Conservation (phyloP, 2,329 filamentous ascomycete genomes). For the Erysiphe pulchra region DNA sequence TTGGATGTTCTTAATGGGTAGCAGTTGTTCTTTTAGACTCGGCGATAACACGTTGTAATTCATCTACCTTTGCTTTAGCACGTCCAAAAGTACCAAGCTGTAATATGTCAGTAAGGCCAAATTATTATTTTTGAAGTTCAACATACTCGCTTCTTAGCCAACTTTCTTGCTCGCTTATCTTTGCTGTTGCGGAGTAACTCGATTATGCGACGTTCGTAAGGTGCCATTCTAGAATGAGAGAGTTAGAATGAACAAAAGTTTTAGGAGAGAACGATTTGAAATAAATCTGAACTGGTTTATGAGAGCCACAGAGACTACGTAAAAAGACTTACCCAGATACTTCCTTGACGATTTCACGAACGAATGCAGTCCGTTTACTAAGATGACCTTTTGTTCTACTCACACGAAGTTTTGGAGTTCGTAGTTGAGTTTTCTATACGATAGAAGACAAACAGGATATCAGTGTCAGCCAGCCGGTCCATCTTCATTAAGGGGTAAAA, state of each 20-base stretch:
- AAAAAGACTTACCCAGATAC: constrained; percentile 51
- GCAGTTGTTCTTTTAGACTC: constrained; percentile 45
- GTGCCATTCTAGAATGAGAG: constrained; percentile 37
- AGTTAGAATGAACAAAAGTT: background rate
- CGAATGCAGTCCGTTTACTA: constrained; percentile 91
- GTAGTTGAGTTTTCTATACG: constrained; percentile 55
- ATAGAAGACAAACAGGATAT: constrained; percentile 3
- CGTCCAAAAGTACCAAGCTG: constrained; percentile 95
- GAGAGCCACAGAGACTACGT: too few relatives aligned
- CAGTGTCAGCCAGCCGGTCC: constrained; percentile 19
- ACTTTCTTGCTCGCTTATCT: constrained; percentile 97
- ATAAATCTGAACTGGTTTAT: too few relatives aligned
- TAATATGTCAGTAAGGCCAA: background rate
- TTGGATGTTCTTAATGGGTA: background rate
- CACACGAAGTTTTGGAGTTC: constrained; percentile 53
- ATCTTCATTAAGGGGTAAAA: constrained; percentile 11
- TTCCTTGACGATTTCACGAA: constrained; percentile 94
- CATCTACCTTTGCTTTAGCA: constrained; percentile 98
- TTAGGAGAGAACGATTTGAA: constrained; percentile 8
- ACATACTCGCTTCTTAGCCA: constrained; percentile 94
- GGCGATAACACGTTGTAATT: constrained; percentile 93
- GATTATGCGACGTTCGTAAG: constrained; percentile 96
- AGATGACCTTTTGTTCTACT: constrained; percentile 82
- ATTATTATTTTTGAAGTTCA: background rate
- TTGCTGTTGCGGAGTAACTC: constrained; percentile 97